phyloP scores from a whole-genome alignment of 2,329 filamentous ascomycete genomes.

The Apiospora koreana region DNA sequence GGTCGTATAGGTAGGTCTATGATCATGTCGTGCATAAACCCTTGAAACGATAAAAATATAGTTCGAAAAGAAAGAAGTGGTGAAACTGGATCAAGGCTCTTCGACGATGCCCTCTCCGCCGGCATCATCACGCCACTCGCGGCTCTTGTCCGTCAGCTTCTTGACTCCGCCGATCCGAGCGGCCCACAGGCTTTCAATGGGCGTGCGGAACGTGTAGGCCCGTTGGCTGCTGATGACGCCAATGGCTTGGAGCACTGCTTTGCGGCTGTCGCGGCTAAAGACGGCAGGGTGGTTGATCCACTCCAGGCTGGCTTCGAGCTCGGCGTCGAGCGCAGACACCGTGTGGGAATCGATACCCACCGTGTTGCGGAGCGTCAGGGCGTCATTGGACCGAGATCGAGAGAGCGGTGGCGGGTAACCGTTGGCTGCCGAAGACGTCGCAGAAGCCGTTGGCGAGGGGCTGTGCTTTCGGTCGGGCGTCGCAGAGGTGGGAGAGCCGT shows the following conservation, averaged over 20 bases:
- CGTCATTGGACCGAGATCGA: constrained; percentile 57
- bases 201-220: constrained; percentile 89
- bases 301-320: constrained; percentile 86
- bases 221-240: constrained; percentile 95
- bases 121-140: constrained; percentile 88
- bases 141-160: constrained; percentile 76
- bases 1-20: background rate
- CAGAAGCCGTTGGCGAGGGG: constrained; percentile 55
- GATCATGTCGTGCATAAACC: background rate
- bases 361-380: constrained; percentile 53
- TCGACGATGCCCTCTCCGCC: constrained; percentile 71
- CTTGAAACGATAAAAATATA: background rate
- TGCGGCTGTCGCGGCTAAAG: constrained; percentile 90
- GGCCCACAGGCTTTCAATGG: constrained; percentile 89
- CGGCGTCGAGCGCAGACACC: constrained; percentile 84
- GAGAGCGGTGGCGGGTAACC: constrained; percentile 44
- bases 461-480: constrained; percentile 58
- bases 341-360: constrained; percentile 82
- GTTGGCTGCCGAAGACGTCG: constrained; percentile 42
- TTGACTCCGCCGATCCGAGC: constrained; percentile 79
- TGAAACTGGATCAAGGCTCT: constrained; percentile 47
- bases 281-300: constrained; percentile 98
- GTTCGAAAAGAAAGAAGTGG: background rate
- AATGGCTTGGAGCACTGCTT: constrained; percentile 93
- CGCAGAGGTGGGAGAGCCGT: constrained; percentile 44